Percentiles rank a stretch among this genome's conserved stretches.
phyloP scores from a whole-genome alignment of 2,329 filamentous ascomycete species.

The Paecilomyces dactylethromorphus region DNA sequence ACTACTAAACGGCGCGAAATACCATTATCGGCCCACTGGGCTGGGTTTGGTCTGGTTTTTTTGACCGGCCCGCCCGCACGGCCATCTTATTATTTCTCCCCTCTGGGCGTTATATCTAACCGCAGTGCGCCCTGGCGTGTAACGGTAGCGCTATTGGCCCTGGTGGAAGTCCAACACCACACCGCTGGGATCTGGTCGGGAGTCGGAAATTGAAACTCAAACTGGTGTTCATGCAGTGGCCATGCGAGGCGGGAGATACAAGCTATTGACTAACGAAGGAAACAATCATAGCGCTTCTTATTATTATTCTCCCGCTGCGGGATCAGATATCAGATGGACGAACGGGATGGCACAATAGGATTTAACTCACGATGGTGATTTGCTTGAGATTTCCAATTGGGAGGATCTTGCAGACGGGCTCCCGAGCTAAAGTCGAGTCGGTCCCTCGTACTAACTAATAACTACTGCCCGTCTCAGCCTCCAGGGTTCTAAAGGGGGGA shows the following conservation, averaged over 20 bases:
- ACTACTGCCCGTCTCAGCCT: background rate
- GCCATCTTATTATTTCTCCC: no score
- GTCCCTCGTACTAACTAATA: background rate
- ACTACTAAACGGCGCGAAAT: no score
- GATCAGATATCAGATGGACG: background rate
- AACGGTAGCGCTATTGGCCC: no score
- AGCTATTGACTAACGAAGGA: background rate
- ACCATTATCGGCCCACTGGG: no score
- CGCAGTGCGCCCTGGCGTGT: no score
- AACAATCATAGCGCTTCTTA: background rate
- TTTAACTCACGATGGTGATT: background rate
- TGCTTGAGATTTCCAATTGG: background rate
- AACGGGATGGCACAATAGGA: background rate
- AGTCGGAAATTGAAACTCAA: background rate
- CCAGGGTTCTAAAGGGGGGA: background rate
- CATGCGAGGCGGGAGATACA: background rate
- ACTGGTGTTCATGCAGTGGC: background rate
- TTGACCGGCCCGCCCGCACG: no score
- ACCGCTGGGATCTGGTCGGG: background rate
- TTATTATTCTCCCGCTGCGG: background rate
- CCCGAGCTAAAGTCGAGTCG: background rate
- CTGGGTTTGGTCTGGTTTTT: no score
- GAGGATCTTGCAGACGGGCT: background rate
- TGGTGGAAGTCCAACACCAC: background rate
- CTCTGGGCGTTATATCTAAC: no score